phyloP scores from a whole-genome alignment of 305 asterid genomes.

The Solanum hybrid region DNA sequence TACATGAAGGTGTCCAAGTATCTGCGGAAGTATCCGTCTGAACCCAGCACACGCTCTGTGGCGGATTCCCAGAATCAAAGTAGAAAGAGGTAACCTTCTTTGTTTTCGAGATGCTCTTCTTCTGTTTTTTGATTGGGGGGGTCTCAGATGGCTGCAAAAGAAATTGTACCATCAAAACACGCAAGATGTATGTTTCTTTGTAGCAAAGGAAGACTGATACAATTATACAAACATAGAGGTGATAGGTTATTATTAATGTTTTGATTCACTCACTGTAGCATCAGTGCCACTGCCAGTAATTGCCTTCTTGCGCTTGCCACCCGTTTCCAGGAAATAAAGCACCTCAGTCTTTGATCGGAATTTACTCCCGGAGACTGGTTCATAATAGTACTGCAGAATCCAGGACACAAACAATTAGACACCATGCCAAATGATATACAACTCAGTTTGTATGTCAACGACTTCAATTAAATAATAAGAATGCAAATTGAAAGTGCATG shows the following conservation, averaged over 20 bases:
- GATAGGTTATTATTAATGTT: background rate
- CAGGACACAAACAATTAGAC: background rate
- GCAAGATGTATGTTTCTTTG: background rate
- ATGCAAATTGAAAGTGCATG: background rate
- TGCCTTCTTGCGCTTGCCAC: slow-evolving; percentile 38
- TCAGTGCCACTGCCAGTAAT: slow-evolving; percentile 21
- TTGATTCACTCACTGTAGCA: slow-evolving; percentile 9
- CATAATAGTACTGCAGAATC: slow-evolving; percentile 51
- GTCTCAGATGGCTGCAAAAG: slow-evolving; percentile 46
- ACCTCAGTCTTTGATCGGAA: slow-evolving; percentile 73
- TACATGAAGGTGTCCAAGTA: slow-evolving; percentile 18
- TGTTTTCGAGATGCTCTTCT: slow-evolving; percentile 30
- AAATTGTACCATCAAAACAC: background rate
- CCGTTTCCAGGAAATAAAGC: slow-evolving; percentile 54
- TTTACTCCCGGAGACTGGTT: slow-evolving; percentile 40
- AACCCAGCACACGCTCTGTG: slow-evolving; percentile 22
- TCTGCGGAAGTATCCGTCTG: slow-evolving; percentile 15
- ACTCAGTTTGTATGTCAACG: background rate
- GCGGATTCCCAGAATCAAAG: slow-evolving; percentile 25
- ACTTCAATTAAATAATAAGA: background rate
- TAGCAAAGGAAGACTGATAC: background rate
- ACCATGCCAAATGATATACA: background rate
- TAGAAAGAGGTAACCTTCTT: slow-evolving; percentile 23
- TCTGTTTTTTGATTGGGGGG: slow-evolving; percentile 23
- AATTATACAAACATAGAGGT: background rate